Conservation (phyloP, 1,139 yeast species). For the Hanseniaspora uvarum region DNA sequence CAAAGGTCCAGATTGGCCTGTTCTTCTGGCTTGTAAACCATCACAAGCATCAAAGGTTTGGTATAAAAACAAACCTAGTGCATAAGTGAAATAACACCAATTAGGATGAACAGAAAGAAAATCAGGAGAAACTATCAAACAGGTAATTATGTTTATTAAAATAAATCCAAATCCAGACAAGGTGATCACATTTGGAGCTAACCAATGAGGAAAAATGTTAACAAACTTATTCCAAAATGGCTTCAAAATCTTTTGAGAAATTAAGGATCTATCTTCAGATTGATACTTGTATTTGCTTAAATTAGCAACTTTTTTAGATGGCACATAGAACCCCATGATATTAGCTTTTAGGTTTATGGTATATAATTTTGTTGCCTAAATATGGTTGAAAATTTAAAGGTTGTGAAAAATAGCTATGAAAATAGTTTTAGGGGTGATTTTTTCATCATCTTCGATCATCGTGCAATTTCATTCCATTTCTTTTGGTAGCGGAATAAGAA, state of each 20-base stretch:
- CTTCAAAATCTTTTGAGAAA: slow-evolving; percentile 64
- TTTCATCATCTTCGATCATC: no score
- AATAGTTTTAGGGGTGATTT: no score
- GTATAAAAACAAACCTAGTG: slow-evolving; percentile 74
- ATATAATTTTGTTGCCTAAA: not conserved
- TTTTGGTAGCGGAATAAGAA: not conserved
- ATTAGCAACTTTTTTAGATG: slow-evolving; percentile 48
- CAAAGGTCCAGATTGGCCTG: slow-evolving; percentile 88
- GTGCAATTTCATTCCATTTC: no score
- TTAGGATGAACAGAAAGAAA: slow-evolving; percentile 53
- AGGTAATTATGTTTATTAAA: slow-evolving; percentile 50
- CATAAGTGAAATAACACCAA: slow-evolving; percentile 76
- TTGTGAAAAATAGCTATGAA: no score
- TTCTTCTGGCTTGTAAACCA: slow-evolving; percentile 83
- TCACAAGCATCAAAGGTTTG: slow-evolving; percentile 97
- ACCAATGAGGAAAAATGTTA: slow-evolving; percentile 62
- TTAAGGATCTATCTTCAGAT: slow-evolving; percentile 71
- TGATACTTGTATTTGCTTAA: slow-evolving; percentile 60
- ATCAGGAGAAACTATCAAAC: slow-evolving; percentile 64
- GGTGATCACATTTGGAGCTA: slow-evolving; percentile 87
- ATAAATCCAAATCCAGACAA: slow-evolving; percentile 67
- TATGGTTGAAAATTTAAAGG: not conserved
- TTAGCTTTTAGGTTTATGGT: not conserved
- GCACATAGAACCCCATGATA: slow-evolving; percentile 67
- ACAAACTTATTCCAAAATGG: slow-evolving; percentile 66